Conservation (phyloP, 495 filamentous ascomycete species). For the Peziza echinospora region DNA sequence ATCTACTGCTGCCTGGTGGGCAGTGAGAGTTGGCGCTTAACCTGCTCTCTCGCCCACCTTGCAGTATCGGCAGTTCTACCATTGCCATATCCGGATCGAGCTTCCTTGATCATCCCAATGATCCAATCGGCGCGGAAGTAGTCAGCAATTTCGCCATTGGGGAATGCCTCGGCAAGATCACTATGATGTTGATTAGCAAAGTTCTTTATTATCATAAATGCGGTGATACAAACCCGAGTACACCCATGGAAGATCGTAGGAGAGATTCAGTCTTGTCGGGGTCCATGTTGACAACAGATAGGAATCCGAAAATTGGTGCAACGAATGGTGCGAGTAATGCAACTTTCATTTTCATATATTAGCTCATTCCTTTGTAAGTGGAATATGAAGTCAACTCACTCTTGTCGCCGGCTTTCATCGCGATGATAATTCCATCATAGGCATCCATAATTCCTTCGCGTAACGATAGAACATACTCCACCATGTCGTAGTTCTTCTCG, state of each 20-base stretch:
- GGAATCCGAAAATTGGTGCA: constrained; percentile 68
- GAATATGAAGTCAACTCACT: constrained; percentile 29
- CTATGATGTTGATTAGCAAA: constrained; percentile 30
- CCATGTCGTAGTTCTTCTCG: constrained; percentile 51
- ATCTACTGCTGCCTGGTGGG: neutral
- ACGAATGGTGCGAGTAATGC: constrained; percentile 52
- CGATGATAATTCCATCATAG: constrained; percentile 85
- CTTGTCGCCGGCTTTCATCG: constrained; percentile 64
- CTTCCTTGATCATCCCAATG: constrained; percentile 65
- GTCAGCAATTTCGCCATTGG: constrained; percentile 60
- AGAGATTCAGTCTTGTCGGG: constrained; percentile 73
- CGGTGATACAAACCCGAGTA: constrained; percentile 53
- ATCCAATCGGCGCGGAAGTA: constrained; percentile 86
- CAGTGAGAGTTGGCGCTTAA: constrained; percentile 59
- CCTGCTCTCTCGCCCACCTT: constrained; percentile 90
- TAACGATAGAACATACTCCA: constrained; percentile 83
- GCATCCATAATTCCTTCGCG: constrained; percentile 98
- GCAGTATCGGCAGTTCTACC: constrained; percentile 80
- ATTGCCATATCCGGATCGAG: constrained; percentile 65
- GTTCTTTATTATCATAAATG: neutral
- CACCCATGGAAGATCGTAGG: constrained; percentile 83
- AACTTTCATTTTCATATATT: constrained; percentile 38
- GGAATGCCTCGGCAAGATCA: constrained; percentile 85
- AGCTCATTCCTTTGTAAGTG: too few relatives aligned
- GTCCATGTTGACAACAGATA: constrained; percentile 62